Conservation (phyloP, 139 green algal genomes). For the Micractinium conductrix region DNA sequence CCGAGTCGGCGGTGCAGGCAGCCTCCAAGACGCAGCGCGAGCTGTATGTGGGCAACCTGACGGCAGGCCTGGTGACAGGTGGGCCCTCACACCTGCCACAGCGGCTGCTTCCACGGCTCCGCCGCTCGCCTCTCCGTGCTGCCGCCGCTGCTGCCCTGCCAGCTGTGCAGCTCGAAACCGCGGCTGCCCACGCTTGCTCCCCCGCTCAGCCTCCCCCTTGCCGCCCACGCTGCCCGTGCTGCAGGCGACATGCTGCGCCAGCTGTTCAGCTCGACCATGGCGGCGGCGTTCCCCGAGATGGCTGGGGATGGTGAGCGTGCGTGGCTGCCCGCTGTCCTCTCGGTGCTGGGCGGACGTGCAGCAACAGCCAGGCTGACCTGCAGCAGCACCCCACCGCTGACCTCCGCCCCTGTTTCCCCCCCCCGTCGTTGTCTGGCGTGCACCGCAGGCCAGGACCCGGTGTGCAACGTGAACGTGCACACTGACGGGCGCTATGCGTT, state of each 20-base stretch:
- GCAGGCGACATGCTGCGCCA: constrained; percentile 65
- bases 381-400: too few relatives aligned
- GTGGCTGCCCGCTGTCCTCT: too few relatives aligned
- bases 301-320: constrained; percentile 3
- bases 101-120: too few relatives aligned
- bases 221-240: neutral
- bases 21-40: constrained; percentile 82
- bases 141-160: too few relatives aligned
- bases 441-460: constrained; percentile 69
- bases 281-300: constrained; percentile 68
- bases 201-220: neutral
- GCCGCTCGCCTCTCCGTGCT: too few relatives aligned
- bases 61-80: constrained; percentile 73
- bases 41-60: constrained; percentile 85
- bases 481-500: constrained; percentile 82
- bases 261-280: constrained; percentile 85
- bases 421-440: too few relatives aligned
- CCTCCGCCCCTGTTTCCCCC: too few relatives aligned
- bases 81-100: neutral
- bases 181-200: neutral
- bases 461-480: constrained; percentile 68
- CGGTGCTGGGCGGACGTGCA: too few relatives aligned
- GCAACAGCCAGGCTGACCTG: too few relatives aligned
- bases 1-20: constrained; percentile 66
- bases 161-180: too few relatives aligned